Conservation (phyloP, 495 filamentous ascomycete species). For the Parachaetomium inaequale region DNA sequence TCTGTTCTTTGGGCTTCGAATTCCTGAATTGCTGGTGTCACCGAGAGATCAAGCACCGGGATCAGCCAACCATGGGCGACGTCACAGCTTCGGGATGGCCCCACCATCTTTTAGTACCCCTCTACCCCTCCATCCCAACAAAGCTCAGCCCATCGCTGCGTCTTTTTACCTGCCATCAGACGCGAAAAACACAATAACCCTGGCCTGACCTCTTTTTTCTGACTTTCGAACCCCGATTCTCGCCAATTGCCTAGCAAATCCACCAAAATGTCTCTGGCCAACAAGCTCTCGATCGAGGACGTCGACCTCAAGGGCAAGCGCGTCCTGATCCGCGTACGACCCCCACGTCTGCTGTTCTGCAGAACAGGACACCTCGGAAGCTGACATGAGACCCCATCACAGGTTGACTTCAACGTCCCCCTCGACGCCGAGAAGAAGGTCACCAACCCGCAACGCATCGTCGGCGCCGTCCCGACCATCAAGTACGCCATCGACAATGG, state of each 20-base stretch:
- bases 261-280: slow-evolving; percentile 88
- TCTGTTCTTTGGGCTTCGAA: neutral
- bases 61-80: slow-evolving; percentile 31
- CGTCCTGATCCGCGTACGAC: slow-evolving; percentile 86
- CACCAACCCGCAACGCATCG: slow-evolving; percentile 97
- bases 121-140: slow-evolving; percentile 30
- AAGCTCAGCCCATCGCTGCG: slow-evolving; percentile 24
- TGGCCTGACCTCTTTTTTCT: neutral
- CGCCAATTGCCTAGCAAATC: slow-evolving; percentile 19
- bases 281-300: slow-evolving; percentile 94
- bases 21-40: slow-evolving; percentile 16
- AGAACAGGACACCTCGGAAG: neutral
- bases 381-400: slow-evolving; percentile 18
- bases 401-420: slow-evolving; percentile 99
- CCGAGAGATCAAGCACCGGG: neutral
- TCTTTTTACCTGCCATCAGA: slow-evolving; percentile 24
- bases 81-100: slow-evolving; percentile 31
- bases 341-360: neutral
- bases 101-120: slow-evolving; percentile 26
- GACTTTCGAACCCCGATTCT: neutral
- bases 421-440: slow-evolving; percentile 87
- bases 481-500: slow-evolving; percentile 94
- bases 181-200: neutral
- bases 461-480: slow-evolving; percentile 94
- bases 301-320: slow-evolving; percentile 97